phyloP scores from a whole-genome alignment of 208 protist species.

The Phytomonas francai region DNA sequence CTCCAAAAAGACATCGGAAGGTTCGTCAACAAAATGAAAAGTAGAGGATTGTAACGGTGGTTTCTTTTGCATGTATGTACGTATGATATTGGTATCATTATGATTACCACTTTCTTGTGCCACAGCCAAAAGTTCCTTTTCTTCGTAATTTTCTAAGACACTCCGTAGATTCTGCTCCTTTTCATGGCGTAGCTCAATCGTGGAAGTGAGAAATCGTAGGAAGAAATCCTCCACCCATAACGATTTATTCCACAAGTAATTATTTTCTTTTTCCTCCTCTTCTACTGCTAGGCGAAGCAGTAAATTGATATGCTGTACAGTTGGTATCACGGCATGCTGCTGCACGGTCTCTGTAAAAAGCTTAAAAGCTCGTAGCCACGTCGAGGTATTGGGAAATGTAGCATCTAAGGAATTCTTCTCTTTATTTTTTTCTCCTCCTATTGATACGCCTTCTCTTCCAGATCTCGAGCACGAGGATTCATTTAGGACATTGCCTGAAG shows the following conservation, averaged over 20 bases:
- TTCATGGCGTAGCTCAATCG: constrained; percentile 17
- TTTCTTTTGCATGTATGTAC: not conserved
- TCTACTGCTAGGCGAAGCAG: constrained; percentile 44
- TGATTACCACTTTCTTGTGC: not conserved
- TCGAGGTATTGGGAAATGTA: no score
- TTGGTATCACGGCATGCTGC: constrained; percentile 43
- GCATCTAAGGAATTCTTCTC: no score
- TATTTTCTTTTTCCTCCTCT: no score
- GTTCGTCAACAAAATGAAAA: no score
- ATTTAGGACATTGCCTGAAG: no score
- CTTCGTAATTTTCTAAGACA: not conserved
- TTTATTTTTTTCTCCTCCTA: no score
- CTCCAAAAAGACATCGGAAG: no score
- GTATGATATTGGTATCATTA: not conserved
- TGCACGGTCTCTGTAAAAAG: constrained; percentile 50
- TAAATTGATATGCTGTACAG: constrained; percentile 64
- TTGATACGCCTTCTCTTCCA: no score
- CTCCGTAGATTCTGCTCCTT: constrained; percentile 13
- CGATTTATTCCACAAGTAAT: constrained; percentile 35
- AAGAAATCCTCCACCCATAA: constrained; percentile 50
- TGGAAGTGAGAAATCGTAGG: constrained; percentile 27
- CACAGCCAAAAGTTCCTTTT: not conserved
- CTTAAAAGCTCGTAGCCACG: constrained; percentile 39
- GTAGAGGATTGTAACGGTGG: not conserved
- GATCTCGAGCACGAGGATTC: no score